Base-by-base conservation (phyloP, 2,329 filamentous ascomycete species). In the Sporothrix curviconia region DNA sequence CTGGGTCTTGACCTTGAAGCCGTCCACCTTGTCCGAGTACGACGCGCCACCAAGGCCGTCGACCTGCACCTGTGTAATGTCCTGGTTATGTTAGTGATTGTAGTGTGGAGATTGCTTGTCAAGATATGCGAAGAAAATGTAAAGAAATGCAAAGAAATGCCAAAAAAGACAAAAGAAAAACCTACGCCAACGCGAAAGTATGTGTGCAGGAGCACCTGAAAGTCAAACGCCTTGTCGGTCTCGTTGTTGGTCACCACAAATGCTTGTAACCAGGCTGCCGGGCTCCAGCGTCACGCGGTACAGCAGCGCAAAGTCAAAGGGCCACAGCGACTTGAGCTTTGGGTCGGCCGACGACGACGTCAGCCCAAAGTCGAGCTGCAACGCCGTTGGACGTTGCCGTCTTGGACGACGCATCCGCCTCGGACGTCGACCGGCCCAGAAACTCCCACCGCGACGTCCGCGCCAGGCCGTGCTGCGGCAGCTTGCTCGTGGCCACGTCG, bases 171-270 rank as follows among this genome's bases (percentile, higher is more conserved):
- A n/a, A 14, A 14, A 19, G 53, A 22, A 57, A 46, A 43, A 72
- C 83, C 60, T 77, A 96, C 92, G 66, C 87, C 80, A 65, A 96
- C 77, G 56, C 78, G 82, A 64, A 97, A 83, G 72, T 99, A 99
- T 6, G 89, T 95, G 74, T 99, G 94, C 71, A 97, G 76, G 67
- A 99, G 75, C 58, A 89, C 83, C 77, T 97, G 91, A 73, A 92
- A 95, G 64, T 97, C 92, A 71, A 95, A 96, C 30, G 87, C 77
- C 72, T 85, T 76, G 37, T 82, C 78, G 56, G 90, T 92, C 71
- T 95, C 87, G 71, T 99, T 99, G 71, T 99, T 99, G 69, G 89
- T 88, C 56, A 97, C 86, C 62, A 92, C 87, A 58, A n/a, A 99
- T 77, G 61, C 86, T 85, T 3, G 92, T 96, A 68, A 84, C 84